phyloP scores from a whole-genome alignment of 2,329 filamentous ascomycete species.

The Tolypocladium ovalisporum region DNA sequence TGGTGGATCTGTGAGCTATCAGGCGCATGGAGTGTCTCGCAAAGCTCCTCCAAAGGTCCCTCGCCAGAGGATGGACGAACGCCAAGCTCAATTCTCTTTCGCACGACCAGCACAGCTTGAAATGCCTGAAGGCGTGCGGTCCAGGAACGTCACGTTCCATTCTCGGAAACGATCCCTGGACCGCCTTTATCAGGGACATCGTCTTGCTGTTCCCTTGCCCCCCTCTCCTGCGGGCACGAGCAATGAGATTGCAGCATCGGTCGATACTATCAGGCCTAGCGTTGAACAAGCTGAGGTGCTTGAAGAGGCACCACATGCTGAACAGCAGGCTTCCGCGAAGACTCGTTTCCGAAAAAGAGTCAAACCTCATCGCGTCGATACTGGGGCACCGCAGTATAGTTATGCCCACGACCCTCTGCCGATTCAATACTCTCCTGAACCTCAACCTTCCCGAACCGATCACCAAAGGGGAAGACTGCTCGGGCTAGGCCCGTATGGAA shows the following conservation, averaged over 20 bases:
- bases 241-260: too few relatives aligned
- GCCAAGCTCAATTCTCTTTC: background rate
- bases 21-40: constrained; percentile 1
- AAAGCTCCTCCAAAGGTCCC: background rate
- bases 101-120: constrained; percentile 46
- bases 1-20: constrained; percentile 16
- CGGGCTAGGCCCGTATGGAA: constrained; percentile 50
- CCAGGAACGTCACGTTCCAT: constrained; percentile 30
- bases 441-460: constrained; percentile 5
- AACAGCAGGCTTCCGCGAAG: background rate
- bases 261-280: background rate
- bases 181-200: constrained; percentile 34
- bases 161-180: constrained; percentile 44
- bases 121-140: constrained; percentile 24
- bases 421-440: constrained; percentile 1
- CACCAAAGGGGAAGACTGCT: constrained; percentile 22
- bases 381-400: constrained; percentile 39
- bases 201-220: background rate
- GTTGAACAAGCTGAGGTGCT: background rate
- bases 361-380: constrained; percentile 33
- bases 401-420: constrained; percentile 42
- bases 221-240: background rate
- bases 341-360: constrained; percentile 31
- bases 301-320: too few relatives aligned
- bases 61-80: background rate